phyloP scores from a whole-genome alignment of 768 basidiomycete genomes.

The Phylloporus sp. region DNA sequence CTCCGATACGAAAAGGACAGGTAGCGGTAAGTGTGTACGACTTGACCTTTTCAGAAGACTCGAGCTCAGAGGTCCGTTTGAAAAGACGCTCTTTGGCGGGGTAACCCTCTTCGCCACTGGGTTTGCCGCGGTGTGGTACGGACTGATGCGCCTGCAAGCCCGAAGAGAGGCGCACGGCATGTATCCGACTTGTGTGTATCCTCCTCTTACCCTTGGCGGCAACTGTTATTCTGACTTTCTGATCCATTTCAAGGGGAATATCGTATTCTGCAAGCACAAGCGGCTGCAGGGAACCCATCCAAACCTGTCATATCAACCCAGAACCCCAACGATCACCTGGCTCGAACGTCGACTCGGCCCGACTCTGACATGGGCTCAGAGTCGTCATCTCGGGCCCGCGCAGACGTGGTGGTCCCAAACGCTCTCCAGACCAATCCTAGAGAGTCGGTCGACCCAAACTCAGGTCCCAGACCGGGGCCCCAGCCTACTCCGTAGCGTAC shows the following conservation, averaged over 20 bases:
- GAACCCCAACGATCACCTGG: neutral
- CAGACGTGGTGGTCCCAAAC: neutral
- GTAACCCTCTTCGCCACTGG: constrained; percentile 17
- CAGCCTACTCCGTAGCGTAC: neutral
- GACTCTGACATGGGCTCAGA: neutral
- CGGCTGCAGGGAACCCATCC: constrained; percentile 9
- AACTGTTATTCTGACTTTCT: neutral
- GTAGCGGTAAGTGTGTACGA: constrained; percentile 1
- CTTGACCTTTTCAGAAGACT: neutral
- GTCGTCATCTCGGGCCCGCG: neutral
- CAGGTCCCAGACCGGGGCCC: neutral
- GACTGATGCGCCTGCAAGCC: constrained; percentile 15
- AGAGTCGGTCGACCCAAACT: neutral
- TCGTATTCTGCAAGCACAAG: constrained; percentile 24
- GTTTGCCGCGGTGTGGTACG: constrained; percentile 20
- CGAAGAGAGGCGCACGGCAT: constrained; percentile 15
- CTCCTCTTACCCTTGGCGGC: neutral
- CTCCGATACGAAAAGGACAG: constrained; percentile 10
- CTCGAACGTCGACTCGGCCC: neutral
- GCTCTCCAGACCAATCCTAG: neutral
- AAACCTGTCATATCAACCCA: constrained; percentile 12
- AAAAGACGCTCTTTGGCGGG: constrained; percentile 25
- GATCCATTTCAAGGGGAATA: constrained; percentile 18
- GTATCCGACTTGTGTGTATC: constrained; percentile 17
- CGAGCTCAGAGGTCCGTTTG: neutral